Base-by-base conservation (phyloP, 257 asterid species). In the Nicotiana paniculata region DNA sequence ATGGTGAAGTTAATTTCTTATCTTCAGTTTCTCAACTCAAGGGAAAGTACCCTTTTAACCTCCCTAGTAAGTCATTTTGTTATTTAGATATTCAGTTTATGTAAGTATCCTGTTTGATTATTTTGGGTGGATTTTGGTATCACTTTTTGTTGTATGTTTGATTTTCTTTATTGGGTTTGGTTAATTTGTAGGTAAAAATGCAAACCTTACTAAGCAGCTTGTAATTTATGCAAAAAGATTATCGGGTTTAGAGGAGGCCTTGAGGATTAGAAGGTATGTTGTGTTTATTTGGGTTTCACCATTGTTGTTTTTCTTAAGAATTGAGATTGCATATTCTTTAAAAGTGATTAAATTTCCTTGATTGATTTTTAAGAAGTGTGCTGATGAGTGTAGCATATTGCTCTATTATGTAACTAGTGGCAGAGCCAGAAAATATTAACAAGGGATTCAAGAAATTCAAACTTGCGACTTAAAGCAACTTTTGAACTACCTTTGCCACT, bases 161-260 rank as follows among this genome's bases (percentile, higher is more conserved):
- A 81, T 81, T 81, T 30, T 67, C 70, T 59, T 63, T 65, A 35
- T 55, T 85, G 84, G 72, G 17, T 81, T 86, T 82, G 83, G 67
- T 77, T 84, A 69, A 74, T 51, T 77, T 82, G 82, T 81, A 82
- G 84, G 48, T 87, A 84, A 89, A 89, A 90, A 83, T 80, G 76
- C 83, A 4, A 83, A 88, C 58, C 82, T 76, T 74, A 65, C 79
- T 24, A 89, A 87, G 83, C 82, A 83, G 81, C 84, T 90, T 72
- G 87, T 85, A 83, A 83, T 95, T 88, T 88, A 87, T 57, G 88
- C 96, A n/a, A 95, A 92, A 91, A 88, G 87, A 81, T 55, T 92
- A 59, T 92, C 97, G 5, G 99, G 99, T 61, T 89, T 95, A 90
- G 98, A 93, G 90, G 98, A 95, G 90, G 90, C 96, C 65, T 87